These are phyloP conservation scores for Nepenthes mirabilis DNA, from an alignment of 148 eudicot genomes.

Conservation along the genomic window DNA sequence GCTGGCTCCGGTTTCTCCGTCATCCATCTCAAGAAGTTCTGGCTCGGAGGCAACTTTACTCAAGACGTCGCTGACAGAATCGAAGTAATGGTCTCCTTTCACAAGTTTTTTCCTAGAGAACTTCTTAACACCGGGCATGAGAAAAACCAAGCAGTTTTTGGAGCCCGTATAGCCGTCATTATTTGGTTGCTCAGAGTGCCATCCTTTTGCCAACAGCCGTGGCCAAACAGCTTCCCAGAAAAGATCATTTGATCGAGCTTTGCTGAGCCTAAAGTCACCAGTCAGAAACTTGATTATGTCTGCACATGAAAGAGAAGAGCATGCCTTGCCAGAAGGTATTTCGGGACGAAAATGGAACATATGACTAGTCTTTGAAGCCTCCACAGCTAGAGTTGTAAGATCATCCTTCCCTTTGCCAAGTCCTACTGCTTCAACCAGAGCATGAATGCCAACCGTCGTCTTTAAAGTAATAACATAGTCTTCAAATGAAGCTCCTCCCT, in stretches of 20 bases:
- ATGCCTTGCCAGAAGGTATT: conserved; percentile 60
- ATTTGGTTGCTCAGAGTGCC: conserved; percentile 82
- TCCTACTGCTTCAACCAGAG: conserved; percentile 57
- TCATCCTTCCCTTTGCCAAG: conserved; percentile 71
- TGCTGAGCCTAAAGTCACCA: conserved; percentile 71
- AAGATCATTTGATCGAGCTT: conserved; percentile 65
- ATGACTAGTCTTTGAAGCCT: conserved; percentile 34
- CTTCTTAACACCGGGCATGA: conserved; percentile 60
- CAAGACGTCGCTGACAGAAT: conserved; percentile 58
- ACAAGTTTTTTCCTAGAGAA: conserved; percentile 50
- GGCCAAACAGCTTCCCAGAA: conserved; percentile 99
- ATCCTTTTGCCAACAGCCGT: conserved; percentile 79
- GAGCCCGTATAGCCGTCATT: conserved; percentile 22
- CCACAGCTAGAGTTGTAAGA: conserved; percentile 38
- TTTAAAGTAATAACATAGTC: conserved; percentile 54
- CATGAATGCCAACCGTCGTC: conserved; percentile 40
- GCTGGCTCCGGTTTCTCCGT: conserved; percentile 19
- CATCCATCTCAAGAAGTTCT: conserved; percentile 44
- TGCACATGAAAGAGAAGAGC: conserved; percentile 48
- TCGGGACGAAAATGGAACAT: conserved; percentile 23
- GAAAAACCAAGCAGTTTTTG: conserved; percentile 58
- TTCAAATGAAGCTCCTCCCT: conserved; percentile 35
- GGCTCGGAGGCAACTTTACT: conserved; percentile 57
- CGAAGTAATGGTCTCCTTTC: conserved; percentile 76
- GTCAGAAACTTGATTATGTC: conserved; percentile 65